A percentile compares a stretch with the other conserved stretches of the same genome.
Evolutionary conservation across 192 early-diverging fungal species (phyloP).

Genomic region (Coemansia sp.): DNA sequence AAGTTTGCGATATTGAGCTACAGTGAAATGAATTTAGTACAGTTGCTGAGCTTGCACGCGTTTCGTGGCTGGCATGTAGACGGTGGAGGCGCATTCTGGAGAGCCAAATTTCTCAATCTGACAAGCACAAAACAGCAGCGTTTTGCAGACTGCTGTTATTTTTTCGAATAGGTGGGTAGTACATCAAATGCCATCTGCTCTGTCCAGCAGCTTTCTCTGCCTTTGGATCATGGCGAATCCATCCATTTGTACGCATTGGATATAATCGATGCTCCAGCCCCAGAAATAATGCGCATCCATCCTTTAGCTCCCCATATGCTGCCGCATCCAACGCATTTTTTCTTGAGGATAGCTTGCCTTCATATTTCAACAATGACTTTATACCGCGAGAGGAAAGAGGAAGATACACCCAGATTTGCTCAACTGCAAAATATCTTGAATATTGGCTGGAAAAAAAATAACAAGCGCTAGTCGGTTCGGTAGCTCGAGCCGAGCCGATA

Average conservation of each 20-base stretch:
- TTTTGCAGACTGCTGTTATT: too few species aligned
- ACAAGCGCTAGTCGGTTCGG: background rate
- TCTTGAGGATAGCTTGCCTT: conserved; percentile 23
- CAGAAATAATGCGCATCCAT: conserved; percentile 13
- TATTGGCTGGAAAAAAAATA: background rate
- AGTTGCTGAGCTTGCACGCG: background rate
- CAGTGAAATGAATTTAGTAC: conserved; percentile 11
- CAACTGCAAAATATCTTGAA: background rate
- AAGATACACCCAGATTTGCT: conserved; percentile 20
- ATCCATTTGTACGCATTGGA: conserved; percentile 10
- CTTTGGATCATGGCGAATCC: conserved; percentile 16
- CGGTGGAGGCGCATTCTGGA: background rate
- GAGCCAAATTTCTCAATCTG: background rate
- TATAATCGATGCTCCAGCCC: too few species aligned
- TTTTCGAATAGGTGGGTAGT: too few species aligned
- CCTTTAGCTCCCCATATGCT: conserved; percentile 2
- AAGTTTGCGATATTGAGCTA: conserved; percentile 99
- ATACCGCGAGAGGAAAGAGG: conserved; percentile 36
- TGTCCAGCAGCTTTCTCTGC: background rate
- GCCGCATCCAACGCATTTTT: conserved; percentile 19
- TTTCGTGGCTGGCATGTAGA: background rate
- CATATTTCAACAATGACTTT: conserved; percentile 36
- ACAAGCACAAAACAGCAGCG: background rate
- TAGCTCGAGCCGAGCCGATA: conserved; percentile 5
- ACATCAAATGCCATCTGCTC: too few species aligned